Conservation (phyloP, 306 rosid species). For the Sindora glabra region DNA sequence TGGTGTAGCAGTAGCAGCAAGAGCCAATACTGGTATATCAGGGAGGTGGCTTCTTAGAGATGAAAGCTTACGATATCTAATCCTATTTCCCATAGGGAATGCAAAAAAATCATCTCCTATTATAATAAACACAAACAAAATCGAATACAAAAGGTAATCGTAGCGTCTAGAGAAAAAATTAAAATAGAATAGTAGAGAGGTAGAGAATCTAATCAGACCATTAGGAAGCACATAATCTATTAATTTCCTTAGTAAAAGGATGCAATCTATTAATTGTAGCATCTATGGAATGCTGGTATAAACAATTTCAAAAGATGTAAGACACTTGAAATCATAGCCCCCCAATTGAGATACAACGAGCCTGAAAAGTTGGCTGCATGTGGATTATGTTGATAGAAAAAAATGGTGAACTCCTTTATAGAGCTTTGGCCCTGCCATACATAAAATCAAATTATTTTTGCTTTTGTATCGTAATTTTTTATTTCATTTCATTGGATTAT, state of each 20-base stretch:
- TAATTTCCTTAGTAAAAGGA: not conserved
- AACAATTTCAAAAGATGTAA: slow-evolving; percentile 16
- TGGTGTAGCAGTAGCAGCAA: slow-evolving; percentile 91
- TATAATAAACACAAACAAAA: too few relatives aligned
- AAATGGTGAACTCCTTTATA: too few relatives aligned
- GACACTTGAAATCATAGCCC: slow-evolving; percentile 98
- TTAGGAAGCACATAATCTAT: not conserved
- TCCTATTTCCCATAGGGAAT: slow-evolving; percentile 41
- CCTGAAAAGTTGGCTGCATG: slow-evolving; percentile 67
- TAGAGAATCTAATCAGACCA: not conserved
- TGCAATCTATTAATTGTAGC: not conserved
- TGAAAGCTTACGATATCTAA: slow-evolving; percentile 87
- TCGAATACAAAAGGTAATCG: not conserved
- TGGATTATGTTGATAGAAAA: too few relatives aligned
- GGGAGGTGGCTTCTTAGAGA: slow-evolving; percentile 69
- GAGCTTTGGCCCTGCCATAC: too few relatives aligned
- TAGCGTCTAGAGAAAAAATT: not conserved
- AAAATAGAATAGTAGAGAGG: not conserved
- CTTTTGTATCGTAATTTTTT: too few relatives aligned
- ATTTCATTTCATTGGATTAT: too few relatives aligned
- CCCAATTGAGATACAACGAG: slow-evolving; percentile 94
- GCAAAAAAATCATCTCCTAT: too few relatives aligned
- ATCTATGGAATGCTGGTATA: not conserved
- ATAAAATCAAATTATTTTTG: too few relatives aligned
- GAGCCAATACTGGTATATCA: slow-evolving; percentile 75